These are phyloP conservation scores for Penicillium coffeae DNA, from an alignment of 495 filamentous ascomycete genomes.

Conservation along the genomic window DNA sequence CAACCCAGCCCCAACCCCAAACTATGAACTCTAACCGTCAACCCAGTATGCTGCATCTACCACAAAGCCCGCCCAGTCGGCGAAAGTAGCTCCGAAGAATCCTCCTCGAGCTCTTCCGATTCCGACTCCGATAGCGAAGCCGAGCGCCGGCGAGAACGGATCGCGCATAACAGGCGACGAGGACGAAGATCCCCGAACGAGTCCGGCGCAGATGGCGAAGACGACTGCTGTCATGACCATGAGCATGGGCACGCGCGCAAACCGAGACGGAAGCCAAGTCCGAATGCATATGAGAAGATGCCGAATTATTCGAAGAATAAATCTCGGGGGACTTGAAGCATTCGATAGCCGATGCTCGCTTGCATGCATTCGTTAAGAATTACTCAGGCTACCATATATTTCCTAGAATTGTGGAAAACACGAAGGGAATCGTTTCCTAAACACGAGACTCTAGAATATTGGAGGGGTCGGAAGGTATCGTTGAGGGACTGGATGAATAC, in stretches of 20 bases:
- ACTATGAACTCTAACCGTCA: constrained; percentile 1
- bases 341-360: too few relatives aligned
- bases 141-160: constrained; percentile 24
- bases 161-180: too few relatives aligned
- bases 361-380: too few relatives aligned
- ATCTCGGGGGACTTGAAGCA: constrained; percentile 3
- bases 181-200: too few relatives aligned
- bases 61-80: constrained; percentile 77
- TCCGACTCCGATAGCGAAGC: constrained; percentile 54
- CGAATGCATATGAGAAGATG: constrained; percentile 95
- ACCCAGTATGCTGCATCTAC: constrained; percentile 96
- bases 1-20: not conserved
- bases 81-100: constrained; percentile 77
- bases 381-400: too few relatives aligned
- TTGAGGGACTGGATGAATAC: too few relatives aligned
- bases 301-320: constrained; percentile 50
- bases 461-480: too few relatives aligned
- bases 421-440: too few relatives aligned
- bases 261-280: constrained; percentile 60
- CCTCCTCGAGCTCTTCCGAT: constrained; percentile 59
- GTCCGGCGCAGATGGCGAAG: too few relatives aligned
- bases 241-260: constrained; percentile 39
- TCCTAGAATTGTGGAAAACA: constrained; percentile 1
- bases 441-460: too few relatives aligned
- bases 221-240: constrained; percentile 21